phyloP scores from a whole-genome alignment of 164 flowering plant species.

The Sedum album region DNA sequence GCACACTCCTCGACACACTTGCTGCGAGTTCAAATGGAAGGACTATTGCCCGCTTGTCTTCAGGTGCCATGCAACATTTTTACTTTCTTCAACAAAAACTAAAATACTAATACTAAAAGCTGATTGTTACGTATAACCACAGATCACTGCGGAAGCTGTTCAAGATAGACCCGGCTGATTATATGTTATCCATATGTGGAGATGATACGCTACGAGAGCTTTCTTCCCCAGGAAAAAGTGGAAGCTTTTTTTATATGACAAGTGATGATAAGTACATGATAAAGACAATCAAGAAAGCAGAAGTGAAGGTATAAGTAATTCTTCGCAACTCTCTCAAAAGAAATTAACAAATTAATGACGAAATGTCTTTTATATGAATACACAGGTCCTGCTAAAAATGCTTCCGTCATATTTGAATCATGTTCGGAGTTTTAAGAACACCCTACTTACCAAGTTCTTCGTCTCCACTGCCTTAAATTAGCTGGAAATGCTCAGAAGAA shows the following conservation, averaged over 20 bases:
- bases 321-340: background rate
- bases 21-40: constrained; percentile 77
- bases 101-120: no score
- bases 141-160: constrained; percentile 85
- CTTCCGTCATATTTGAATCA: constrained; percentile 83
- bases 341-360: background rate
- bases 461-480: constrained; percentile 81
- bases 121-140: no score
- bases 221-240: constrained; percentile 94
- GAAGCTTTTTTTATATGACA: constrained; percentile 83
- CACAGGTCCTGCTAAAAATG: constrained; percentile 78
- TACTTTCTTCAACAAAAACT: background rate
- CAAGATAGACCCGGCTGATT: constrained; percentile 83
- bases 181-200: no score
- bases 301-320: constrained; percentile 48
- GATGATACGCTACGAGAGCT: constrained; percentile 94
- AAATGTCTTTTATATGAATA: background rate
- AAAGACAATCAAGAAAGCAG: no score
- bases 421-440: constrained; percentile 68
- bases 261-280: no score
- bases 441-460: constrained; percentile 73
- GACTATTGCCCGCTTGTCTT: constrained; percentile 86
- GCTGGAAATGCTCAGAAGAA: constrained; percentile 71
- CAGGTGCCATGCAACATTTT: constrained; percentile 30
- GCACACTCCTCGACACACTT: constrained; percentile 75